Evolutionary conservation across 768 basidiomycete species (phyloP).

Genomic region (Pulveroboletus sp.): DNA sequence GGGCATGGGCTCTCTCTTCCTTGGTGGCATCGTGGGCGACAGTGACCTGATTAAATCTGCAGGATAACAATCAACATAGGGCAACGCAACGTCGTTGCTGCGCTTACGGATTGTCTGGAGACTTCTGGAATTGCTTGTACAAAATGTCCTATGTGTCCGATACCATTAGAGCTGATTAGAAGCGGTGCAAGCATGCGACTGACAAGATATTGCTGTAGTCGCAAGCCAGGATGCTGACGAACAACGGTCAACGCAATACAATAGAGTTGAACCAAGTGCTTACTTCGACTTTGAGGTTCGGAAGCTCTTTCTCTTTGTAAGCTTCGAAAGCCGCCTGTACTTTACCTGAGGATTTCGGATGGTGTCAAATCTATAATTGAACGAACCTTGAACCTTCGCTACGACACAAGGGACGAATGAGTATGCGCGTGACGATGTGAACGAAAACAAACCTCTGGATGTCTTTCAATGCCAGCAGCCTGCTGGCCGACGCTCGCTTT

Average conservation of each 20-base stretch:
- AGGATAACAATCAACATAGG: background rate
- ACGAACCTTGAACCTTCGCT: conserved; percentile 85
- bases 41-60: conserved; percentile 78
- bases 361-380: background rate
- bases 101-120: conserved; percentile 88
- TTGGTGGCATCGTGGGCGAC: conserved; percentile 83
- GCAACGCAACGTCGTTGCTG: conserved; percentile 3
- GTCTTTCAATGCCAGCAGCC: conserved; percentile 81
- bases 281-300: conserved; percentile 71
- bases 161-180: conserved; percentile 1
- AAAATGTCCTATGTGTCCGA: conserved; percentile 59
- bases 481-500: conserved; percentile 86
- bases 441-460: conserved; percentile 75
- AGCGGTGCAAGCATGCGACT: conserved; percentile 8
- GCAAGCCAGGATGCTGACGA: conserved; percentile 76
- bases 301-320: conserved; percentile 83
- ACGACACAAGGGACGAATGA: conserved; percentile 13
- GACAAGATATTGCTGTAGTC: conserved; percentile 86
- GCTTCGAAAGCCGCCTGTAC: conserved; percentile 80
- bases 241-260: conserved; percentile 10
- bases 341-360: conserved; percentile 3
- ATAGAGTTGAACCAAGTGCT: conserved; percentile 14
- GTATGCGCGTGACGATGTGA: background rate
- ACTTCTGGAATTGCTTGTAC: conserved; percentile 94
- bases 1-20: conserved; percentile 75